Evolutionary conservation across 257 asterid species (phyloP).

Genomic region (Solanum verrucosum): DNA sequence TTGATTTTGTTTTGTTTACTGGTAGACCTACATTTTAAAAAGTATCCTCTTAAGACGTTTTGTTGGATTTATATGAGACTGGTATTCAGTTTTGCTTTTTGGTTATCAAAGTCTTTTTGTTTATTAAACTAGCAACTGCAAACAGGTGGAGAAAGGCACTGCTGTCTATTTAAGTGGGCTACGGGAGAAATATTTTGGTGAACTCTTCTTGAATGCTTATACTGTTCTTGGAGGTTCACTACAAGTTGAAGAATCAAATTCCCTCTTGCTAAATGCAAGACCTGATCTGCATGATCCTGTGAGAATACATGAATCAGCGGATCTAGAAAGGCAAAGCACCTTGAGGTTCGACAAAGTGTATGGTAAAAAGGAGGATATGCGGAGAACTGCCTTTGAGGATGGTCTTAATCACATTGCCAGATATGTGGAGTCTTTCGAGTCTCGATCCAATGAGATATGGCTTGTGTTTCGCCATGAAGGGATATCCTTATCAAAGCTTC

Average conservation of each 20-base stretch:
- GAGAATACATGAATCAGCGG: constrained; percentile 25
- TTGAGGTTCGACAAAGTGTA: constrained; percentile 22
- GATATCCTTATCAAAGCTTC: constrained; percentile 73
- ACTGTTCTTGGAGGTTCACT: constrained; percentile 48
- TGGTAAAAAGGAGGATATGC: constrained; percentile 17
- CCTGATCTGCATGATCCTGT: constrained; percentile 17
- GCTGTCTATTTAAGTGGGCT: constrained; percentile 82
- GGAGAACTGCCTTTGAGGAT: constrained; percentile 43
- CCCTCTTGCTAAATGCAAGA: constrained; percentile 18
- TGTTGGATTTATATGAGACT: background rate
- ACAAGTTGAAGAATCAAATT: constrained; percentile 27
- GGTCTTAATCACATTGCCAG: constrained; percentile 92
- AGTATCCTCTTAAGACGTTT: background rate
- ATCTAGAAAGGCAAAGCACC: constrained; percentile 26
- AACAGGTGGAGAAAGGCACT: constrained; percentile 88
- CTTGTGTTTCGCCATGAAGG: constrained; percentile 97
- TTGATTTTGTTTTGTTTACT: background rate
- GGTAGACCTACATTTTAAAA: background rate
- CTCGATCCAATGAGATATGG: constrained; percentile 91
- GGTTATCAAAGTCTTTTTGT: constrained; percentile 13
- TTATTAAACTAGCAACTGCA: constrained; percentile 14
- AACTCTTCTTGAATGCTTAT: constrained; percentile 78
- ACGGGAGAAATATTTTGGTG: constrained; percentile 93
- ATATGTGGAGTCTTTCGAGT: constrained; percentile 91
- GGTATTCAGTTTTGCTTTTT: background rate